phyloP scores from a whole-genome alignment of 768 basidiomycete species.

The Lactifluus volemus region DNA sequence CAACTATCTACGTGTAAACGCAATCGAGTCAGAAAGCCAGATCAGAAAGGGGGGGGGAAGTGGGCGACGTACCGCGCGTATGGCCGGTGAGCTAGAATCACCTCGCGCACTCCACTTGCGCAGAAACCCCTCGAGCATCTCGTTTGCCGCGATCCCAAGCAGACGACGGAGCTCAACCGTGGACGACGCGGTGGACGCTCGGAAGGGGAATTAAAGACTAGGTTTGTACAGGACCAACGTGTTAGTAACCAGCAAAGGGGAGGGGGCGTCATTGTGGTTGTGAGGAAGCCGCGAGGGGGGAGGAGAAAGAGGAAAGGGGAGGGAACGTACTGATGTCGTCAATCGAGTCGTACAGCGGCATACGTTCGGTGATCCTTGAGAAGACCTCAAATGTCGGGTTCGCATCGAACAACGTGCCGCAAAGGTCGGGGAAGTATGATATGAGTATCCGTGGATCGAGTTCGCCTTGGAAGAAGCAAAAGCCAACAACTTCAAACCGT shows the following conservation, averaged over 20 bases:
- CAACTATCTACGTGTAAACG: constrained; percentile 36
- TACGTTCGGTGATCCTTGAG: too few relatives aligned
- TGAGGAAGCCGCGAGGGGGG: constrained; percentile 14
- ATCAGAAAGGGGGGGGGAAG: too few relatives aligned
- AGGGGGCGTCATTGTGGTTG: not conserved
- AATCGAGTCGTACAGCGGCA: constrained; percentile 43
- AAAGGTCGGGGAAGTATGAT: constrained; percentile 67
- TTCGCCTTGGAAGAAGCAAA: constrained; percentile 50
- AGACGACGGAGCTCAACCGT: too few relatives aligned
- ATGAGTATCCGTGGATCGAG: too few relatives aligned
- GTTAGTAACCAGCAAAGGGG: constrained; percentile 55
- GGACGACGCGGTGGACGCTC: too few relatives aligned
- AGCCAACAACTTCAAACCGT: too few relatives aligned
- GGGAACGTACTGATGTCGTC: constrained; percentile 79
- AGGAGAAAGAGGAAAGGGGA: not conserved
- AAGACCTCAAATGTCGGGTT: too few relatives aligned
- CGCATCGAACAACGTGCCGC: constrained; percentile 49
- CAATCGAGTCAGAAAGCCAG: not conserved
- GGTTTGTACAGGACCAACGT: constrained; percentile 66
- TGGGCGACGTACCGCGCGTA: too few relatives aligned
- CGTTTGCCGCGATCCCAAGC: constrained; percentile 53
- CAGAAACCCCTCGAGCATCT: constrained; percentile 28
- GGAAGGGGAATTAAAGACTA: constrained; percentile 79
- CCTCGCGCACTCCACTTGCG: too few relatives aligned
- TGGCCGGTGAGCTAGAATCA: too few relatives aligned